Evolutionary conservation across 495 filamentous ascomycete genomes (phyloP), one percentile per base, ranked within the genome.

Genomic region (Daldinia grandis): DNA sequence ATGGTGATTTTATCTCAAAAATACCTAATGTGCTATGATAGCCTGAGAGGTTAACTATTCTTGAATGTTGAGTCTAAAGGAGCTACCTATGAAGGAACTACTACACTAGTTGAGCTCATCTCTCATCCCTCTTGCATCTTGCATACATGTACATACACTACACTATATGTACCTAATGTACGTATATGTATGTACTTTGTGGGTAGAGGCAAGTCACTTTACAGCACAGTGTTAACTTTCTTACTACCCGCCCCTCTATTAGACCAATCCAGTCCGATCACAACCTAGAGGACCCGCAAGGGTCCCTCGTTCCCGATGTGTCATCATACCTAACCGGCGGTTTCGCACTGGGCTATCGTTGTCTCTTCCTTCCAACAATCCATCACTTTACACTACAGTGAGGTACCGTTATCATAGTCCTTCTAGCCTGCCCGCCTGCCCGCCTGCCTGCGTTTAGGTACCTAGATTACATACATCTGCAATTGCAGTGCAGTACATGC

Each of bases 281-380:
- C 55, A 28, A 27, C 55, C 49, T 28, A 35, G 25, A 42, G 30
- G 47, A 56, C 53, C 47, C 40, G 44, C 69, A 67, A 57, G 64
- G 69, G 69, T 72, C 55, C 69, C 59, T 68, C 69, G 64, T 63
- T 66, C 62, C 68, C 58, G 63, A 68, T 72, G 69, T 72, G 69
- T 72, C 69, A 72, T 72, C 69, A 66, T 72, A 64, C 42, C 50
- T 21, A 1, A 63, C 19, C 24, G 3, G 31, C 62, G 61, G 50
- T 35, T 61, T 67, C 64, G 64, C 69, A 72, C 69, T 72, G 63
- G 58, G 58, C 49, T 58, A 50, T 56, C 55, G 60, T 47, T 49
- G 38, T 49, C 38, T 57, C 31, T 59, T 51, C 56, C 15, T 59
- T 58, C 57, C 57, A 54, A 69, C 59, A 69, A 40, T 38, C 54